phyloP scores from a whole-genome alignment of 306 rosid genomes.

The Quercus ilex region DNA sequence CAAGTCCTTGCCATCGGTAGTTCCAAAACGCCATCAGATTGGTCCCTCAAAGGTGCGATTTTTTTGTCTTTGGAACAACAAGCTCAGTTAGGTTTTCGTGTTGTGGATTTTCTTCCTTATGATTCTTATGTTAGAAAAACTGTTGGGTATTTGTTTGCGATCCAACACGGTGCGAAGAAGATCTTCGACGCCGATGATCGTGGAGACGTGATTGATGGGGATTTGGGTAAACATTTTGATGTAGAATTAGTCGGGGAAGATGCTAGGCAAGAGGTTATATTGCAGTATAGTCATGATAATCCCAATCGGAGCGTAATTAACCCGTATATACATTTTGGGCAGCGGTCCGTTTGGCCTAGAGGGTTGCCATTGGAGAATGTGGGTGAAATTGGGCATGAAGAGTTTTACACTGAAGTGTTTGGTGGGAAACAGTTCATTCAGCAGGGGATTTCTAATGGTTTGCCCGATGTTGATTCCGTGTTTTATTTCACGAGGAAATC shows the following conservation, averaged over 20 bases:
- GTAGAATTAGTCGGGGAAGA: slow-evolving; percentile 75
- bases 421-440: slow-evolving; percentile 96
- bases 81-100: slow-evolving; percentile 75
- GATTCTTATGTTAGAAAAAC: slow-evolving; percentile 87
- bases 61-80: slow-evolving; percentile 83
- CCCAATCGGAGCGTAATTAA: slow-evolving; percentile 76
- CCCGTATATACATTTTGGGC: slow-evolving; percentile 96
- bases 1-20: slow-evolving; percentile 87
- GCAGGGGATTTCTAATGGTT: slow-evolving; percentile 89
- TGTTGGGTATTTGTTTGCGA: slow-evolving; percentile 91
- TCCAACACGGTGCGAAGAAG: slow-evolving; percentile 93
- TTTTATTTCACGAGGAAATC: slow-evolving; percentile 92
- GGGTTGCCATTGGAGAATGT: slow-evolving; percentile 93
- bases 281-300: slow-evolving; percentile 87
- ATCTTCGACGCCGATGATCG: slow-evolving; percentile 94
- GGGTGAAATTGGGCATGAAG: slow-evolving; percentile 85
- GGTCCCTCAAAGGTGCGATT: slow-evolving; percentile 87
- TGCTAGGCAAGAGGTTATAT: slow-evolving; percentile 80
- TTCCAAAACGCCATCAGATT: slow-evolving; percentile 79
- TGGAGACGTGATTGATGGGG: slow-evolving; percentile 81
- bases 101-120: slow-evolving; percentile 78
- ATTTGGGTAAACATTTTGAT: slow-evolving; percentile 92
- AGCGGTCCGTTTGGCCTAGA: slow-evolving; percentile 97
- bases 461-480: slow-evolving; percentile 95
- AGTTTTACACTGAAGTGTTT: slow-evolving; percentile 78